These are phyloP conservation scores for Phylloporus sp. DNA, from an alignment of 1,284 basidiomycete genomes.

Conservation along the genomic window DNA sequence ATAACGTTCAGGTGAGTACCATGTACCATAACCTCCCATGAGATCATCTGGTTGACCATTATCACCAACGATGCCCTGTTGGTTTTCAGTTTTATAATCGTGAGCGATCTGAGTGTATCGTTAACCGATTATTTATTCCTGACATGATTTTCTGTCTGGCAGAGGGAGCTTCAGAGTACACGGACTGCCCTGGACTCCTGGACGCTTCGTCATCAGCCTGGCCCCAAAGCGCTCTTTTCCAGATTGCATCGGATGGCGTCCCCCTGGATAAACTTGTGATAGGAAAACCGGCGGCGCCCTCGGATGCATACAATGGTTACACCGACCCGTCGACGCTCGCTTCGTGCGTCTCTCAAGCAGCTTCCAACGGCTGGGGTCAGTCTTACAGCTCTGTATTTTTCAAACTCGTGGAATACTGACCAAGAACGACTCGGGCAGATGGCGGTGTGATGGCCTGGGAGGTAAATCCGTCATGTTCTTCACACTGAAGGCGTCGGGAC, in stretches of 20 bases:
- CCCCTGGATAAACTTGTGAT: conserved; percentile 57
- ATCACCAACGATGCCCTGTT: not conserved
- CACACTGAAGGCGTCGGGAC: not conserved
- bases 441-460: conserved; percentile 6
- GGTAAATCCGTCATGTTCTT: not conserved
- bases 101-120: too few species aligned
- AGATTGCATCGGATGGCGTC: conserved; percentile 62
- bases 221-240: conserved; percentile 55
- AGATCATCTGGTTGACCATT: conserved; percentile 8
- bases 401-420: conserved; percentile 4
- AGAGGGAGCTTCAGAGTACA: conserved; percentile 52
- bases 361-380: conserved; percentile 60
- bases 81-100: conserved; percentile 63
- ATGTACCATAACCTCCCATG: too few species aligned
- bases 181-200: conserved; percentile 48
- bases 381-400: conserved; percentile 13
- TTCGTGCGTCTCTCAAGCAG: conserved; percentile 56
- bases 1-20: conserved; percentile 48
- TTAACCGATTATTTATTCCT: too few species aligned
- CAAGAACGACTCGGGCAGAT: not conserved
- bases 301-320: conserved; percentile 62
- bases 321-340: conserved; percentile 57
- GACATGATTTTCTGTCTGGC: not conserved
- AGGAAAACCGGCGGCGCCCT: conserved; percentile 60
- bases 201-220: conserved; percentile 44